Percentiles rank a stretch among this genome's conserved stretches.
These are phyloP conservation scores for Scheffersomyces amazonensis DNA, from an alignment of 805 yeast genomes.

Conservation along the genomic window DNA sequence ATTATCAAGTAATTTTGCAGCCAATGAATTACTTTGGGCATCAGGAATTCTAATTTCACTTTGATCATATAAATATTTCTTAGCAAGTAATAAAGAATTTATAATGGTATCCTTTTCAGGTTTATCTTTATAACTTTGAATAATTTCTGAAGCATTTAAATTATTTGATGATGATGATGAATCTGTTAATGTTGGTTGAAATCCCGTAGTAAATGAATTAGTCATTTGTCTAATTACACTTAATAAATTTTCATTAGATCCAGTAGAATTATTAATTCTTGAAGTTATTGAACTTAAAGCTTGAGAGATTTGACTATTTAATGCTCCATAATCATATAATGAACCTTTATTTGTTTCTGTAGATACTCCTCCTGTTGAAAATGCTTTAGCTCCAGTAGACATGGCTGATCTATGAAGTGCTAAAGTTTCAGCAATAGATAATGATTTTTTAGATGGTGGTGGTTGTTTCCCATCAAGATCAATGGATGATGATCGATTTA, in stretches of 20 bases:
- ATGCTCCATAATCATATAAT: conserved; percentile 1
- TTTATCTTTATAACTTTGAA: conserved; percentile 17
- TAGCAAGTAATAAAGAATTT: conserved; percentile 29
- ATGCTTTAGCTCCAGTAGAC: conserved; percentile 15
- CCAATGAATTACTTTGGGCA: conserved; percentile 4
- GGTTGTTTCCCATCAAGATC: conserved; percentile 2
- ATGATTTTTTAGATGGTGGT: conserved; percentile 17
- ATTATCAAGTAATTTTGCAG: conserved; percentile 21
- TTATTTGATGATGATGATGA: conserved; percentile 11
- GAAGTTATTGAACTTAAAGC: conserved; percentile 31
- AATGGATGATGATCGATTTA: conserved; percentile 12
- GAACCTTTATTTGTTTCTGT: not conserved
- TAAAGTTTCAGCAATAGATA: conserved; percentile 59
- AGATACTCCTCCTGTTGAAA: not conserved
- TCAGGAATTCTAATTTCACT: not conserved
- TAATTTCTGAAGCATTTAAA: conserved; percentile 16
- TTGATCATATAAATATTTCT: conserved; percentile 21
- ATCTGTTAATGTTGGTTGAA: conserved; percentile 4
- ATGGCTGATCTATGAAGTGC: conserved; percentile 51
- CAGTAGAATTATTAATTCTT: conserved; percentile 21
- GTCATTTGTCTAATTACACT: conserved; percentile 41
- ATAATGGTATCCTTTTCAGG: conserved; percentile 22
- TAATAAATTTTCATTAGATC: conserved; percentile 24
- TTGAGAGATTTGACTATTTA: conserved; percentile 29
- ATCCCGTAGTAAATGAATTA: conserved; percentile 21